Conservation (phyloP, 1,284 basidiomycete genomes). For the Ustilago trichophora region DNA sequence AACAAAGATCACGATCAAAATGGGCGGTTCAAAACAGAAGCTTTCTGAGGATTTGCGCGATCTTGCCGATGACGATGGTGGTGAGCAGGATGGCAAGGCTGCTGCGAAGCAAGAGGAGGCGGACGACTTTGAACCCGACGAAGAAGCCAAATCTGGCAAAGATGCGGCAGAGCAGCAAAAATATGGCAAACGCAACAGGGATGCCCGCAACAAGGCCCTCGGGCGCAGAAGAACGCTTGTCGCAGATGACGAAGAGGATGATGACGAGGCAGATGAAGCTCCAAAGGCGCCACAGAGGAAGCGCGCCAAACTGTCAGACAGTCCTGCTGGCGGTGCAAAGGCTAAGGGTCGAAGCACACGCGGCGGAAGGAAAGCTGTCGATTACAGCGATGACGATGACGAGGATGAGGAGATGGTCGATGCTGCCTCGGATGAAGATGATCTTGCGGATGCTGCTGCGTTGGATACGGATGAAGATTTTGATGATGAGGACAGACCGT, state of each 20-base stretch:
- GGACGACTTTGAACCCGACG: too few relatives aligned
- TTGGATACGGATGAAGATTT: slow-evolving; percentile 16
- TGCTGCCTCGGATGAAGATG: slow-evolving; percentile 27
- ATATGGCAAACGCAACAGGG: slow-evolving; percentile 19
- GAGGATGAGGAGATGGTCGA: slow-evolving; percentile 32
- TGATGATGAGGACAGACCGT: slow-evolving; percentile 1
- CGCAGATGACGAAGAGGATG: slow-evolving; percentile 26
- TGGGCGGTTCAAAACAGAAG: slow-evolving; percentile 3
- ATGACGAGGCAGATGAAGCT: neutral
- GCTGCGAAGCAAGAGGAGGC: neutral
- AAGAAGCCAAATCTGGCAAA: too few relatives aligned
- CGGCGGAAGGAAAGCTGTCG: slow-evolving; percentile 1
- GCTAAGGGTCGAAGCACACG: slow-evolving; percentile 1
- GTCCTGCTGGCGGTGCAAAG: neutral
- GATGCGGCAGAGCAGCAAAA: too few relatives aligned
- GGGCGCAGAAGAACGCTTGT: slow-evolving; percentile 9
- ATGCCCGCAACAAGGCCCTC: neutral
- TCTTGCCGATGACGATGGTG: slow-evolving; percentile 10
- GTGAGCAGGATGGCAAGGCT: neutral
- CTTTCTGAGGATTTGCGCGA: slow-evolving; percentile 16
- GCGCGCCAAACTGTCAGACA: slow-evolving; percentile 13
- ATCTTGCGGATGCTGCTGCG: slow-evolving; percentile 14
- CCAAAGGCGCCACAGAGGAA: slow-evolving; percentile 20
- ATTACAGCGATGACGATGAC: slow-evolving; percentile 22
- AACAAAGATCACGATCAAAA: slow-evolving; percentile 17